Evolutionary conservation across 805 yeast species (phyloP).

Genomic region (Pichia nakasei): DNA sequence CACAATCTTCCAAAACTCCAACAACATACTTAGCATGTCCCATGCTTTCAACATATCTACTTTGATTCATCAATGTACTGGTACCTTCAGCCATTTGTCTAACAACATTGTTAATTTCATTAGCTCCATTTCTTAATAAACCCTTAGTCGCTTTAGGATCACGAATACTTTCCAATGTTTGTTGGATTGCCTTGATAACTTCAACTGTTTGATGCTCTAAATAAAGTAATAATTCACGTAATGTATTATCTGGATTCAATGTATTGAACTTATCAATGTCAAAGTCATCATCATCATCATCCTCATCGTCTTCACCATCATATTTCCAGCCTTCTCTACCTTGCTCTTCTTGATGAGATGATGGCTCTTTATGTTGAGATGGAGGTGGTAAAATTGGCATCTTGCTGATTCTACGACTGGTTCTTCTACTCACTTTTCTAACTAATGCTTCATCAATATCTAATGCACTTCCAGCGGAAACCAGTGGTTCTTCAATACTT

Average conservation of each 20-base stretch:
- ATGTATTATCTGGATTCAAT: conserved; percentile 80
- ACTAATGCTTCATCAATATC: conserved; percentile 10
- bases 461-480: conserved; percentile 7
- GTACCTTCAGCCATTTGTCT: conserved; percentile 87
- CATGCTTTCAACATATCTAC: conserved; percentile 73
- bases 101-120: conserved; percentile 70
- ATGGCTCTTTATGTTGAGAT: too few species aligned
- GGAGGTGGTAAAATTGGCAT: background rate
- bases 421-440: conserved; percentile 8
- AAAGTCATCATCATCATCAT: conserved; percentile 30
- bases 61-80: conserved; percentile 77
- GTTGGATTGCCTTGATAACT: conserved; percentile 84
- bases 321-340: conserved; percentile 46
- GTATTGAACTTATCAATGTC: conserved; percentile 71
- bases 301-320: conserved; percentile 10
- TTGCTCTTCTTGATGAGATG: conserved; percentile 29
- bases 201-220: conserved; percentile 90
- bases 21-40: conserved; percentile 92
- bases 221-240: conserved; percentile 73
- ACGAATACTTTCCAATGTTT: conserved; percentile 66
- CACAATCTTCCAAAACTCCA: conserved; percentile 76
- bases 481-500: background rate
- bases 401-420: conserved; percentile 1
- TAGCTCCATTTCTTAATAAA: conserved; percentile 60
- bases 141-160: conserved; percentile 71